Conservation (phyloP, 2,329 filamentous ascomycete genomes). For the Talaromyces amestolkiae region DNA sequence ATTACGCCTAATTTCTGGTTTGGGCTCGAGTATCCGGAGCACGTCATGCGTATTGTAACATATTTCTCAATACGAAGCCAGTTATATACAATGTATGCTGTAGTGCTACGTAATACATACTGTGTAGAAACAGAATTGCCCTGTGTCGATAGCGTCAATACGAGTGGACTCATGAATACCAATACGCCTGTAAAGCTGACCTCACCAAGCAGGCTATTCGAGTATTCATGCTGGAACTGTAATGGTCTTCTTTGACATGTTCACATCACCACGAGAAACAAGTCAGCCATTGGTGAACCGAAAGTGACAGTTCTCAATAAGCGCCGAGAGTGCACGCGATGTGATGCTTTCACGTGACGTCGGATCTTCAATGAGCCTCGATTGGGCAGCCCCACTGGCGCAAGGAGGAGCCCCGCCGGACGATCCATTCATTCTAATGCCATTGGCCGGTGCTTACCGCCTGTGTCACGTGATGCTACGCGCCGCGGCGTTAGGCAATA, state of each 20-base stretch:
- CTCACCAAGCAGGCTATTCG: background rate
- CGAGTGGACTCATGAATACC: background rate
- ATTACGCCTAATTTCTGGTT: background rate
- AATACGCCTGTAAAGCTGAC: background rate
- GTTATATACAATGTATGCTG: too few relatives aligned
- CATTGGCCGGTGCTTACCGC: background rate
- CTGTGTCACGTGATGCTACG: background rate
- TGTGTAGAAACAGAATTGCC: background rate
- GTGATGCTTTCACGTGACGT: background rate
- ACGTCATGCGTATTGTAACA: background rate
- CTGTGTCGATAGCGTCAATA: background rate
- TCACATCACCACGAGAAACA: background rate
- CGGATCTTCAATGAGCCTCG: background rate
- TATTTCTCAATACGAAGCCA: background rate
- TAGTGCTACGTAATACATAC: too few relatives aligned
- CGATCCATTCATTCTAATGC: background rate
- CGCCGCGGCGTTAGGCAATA: constrained; percentile 8
- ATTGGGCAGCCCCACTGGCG: constrained; percentile 1
- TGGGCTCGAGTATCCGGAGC: background rate
- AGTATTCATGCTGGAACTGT: background rate
- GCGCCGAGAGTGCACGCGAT: background rate
- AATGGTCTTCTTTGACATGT: background rate
- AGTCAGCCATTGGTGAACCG: background rate
- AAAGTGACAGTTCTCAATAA: background rate
- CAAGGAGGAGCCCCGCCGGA: background rate